Conservation (phyloP, 331 rosid genomes). For the Dryas integrifolia region DNA sequence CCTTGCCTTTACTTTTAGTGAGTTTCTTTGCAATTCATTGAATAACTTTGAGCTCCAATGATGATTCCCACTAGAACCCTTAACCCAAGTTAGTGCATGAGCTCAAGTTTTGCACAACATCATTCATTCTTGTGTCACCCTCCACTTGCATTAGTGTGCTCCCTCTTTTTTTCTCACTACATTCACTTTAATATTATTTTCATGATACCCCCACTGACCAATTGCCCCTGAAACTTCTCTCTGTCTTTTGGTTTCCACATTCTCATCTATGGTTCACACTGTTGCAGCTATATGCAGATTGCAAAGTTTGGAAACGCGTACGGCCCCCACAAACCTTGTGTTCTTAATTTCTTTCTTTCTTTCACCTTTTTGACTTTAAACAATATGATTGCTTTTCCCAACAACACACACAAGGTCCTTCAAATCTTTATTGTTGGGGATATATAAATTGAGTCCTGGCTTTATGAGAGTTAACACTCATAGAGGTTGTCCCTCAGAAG, state of each 20-base stretch:
- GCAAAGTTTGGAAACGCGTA: slow-evolving; percentile 35
- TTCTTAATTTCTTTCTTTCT: slow-evolving; percentile 25
- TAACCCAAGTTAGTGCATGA: slow-evolving; percentile 36
- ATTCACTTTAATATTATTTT: slow-evolving; percentile 24
- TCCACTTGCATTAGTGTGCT: slow-evolving; percentile 53
- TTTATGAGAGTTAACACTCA: slow-evolving; percentile 22
- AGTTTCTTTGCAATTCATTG: slow-evolving; percentile 26
- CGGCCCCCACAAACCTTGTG: slow-evolving; percentile 20
- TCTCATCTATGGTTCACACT: slow-evolving; percentile 33
- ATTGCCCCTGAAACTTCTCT: slow-evolving; percentile 4
- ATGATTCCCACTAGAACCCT: slow-evolving; percentile 49
- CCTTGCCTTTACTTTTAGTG: slow-evolving; percentile 12
- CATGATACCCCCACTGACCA: slow-evolving; percentile 11
- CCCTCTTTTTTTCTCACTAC: slow-evolving; percentile 33
- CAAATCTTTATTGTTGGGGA: background rate
- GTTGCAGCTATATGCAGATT: background rate
- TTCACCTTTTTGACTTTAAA: slow-evolving; percentile 51
- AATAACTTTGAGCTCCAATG: slow-evolving; percentile 36
- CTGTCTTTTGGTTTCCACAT: slow-evolving; percentile 4
- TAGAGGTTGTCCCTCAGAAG: background rate
- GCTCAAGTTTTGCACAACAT: slow-evolving; percentile 27
- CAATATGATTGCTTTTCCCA: slow-evolving; percentile 29
- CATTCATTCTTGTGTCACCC: slow-evolving; percentile 43
- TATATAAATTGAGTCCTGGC: slow-evolving; percentile 44
- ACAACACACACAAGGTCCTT: slow-evolving; percentile 6